Evolutionary conservation across 148 eudicot genomes (phyloP), one percentile per base, ranked within the genome.

Genomic region (Rhododendron ferrugineum): DNA sequence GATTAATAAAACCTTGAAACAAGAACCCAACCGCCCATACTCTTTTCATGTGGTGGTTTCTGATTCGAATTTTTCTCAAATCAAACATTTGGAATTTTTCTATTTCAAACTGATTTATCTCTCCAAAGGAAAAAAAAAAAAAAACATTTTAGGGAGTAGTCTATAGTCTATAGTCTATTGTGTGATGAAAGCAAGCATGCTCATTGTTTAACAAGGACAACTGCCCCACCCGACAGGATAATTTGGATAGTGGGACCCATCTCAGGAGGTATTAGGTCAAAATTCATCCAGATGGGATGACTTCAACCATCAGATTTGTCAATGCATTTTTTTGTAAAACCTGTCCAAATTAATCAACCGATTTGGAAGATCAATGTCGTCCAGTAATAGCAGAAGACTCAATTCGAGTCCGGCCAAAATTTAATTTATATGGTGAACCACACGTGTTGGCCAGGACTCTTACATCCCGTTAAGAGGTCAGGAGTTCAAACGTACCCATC

Each of bases 201-300:
- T 1, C 32, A 8, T 6, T 26, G 30, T 9, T 5, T 37, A 18
- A 34, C 46, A 18, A 16, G 78, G 44, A 46, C 49, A 40, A 42
- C 49, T 20, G n/a, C 9, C 64, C 79, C 49, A 75, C 47, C 79
- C 11, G 47, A 75, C 47, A 44, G 18, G 56, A 78, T 78, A 78
- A 78, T 46, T 46, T 78, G 80, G 52, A 22, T 0, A 3, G 10
- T 11, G 56, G 80, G 80, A 11, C 54, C 80, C 54, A 78, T 44
- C 54, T 11, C 30, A 44, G 28, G 54, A 78, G 54, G 54, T 46
- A 78, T 44, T 44, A 0, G 80, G 80, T 78, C 80, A 40, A 78
- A 78, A 78, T 22, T 42, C 30, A 46, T 40, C 80, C 80, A 78
- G 30, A 78, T 78, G 80, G 54, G 80, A 46, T 23, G 80, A 8